A percentile compares a stretch with the other conserved stretches of the same genome.
Evolutionary conservation across 2,329 filamentous ascomycete species (phyloP).

Genomic region (Apiospora rasikravindrae): DNA sequence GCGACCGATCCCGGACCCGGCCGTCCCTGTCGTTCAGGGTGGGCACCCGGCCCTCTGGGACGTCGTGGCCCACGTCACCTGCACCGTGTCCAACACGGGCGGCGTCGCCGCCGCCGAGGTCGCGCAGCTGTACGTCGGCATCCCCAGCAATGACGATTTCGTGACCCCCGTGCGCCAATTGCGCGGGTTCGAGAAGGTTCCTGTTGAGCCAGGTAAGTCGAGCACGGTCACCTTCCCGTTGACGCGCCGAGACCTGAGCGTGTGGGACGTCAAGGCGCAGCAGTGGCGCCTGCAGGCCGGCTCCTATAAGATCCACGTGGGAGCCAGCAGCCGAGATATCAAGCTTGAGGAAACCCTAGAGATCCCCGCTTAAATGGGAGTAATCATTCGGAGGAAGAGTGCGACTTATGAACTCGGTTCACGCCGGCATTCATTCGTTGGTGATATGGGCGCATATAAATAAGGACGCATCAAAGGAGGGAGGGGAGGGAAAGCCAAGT

Average conservation of each 20-base stretch:
- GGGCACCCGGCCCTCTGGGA: constrained; percentile 55
- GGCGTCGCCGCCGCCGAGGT: constrained; percentile 66
- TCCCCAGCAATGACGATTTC: constrained; percentile 42
- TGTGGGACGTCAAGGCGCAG: constrained; percentile 69
- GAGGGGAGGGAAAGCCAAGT: too few species aligned
- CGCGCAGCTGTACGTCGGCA: constrained; percentile 62
- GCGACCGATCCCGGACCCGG: background rate
- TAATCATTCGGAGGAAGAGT: background rate
- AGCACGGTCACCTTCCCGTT: constrained; percentile 59
- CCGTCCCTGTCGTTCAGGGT: constrained; percentile 45
- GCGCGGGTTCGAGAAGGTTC: constrained; percentile 71
- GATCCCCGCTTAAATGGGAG: background rate
- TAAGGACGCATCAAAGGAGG: too few species aligned
- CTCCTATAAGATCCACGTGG: constrained; percentile 37
- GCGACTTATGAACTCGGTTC: background rate
- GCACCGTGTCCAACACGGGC: constrained; percentile 71
- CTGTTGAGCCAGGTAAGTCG: constrained; percentile 57
- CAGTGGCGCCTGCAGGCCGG: constrained; percentile 66
- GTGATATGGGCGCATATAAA: too few species aligned
- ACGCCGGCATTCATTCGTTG: background rate
- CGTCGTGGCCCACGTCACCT: constrained; percentile 55
- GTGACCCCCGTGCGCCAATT: constrained; percentile 21
- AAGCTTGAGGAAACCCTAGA: constrained; percentile 11
- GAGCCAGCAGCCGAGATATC: constrained; percentile 22
- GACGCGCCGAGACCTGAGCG: constrained; percentile 71